A percentile compares a stretch with the other conserved stretches of the same genome.
Evolutionary conservation across 2,329 filamentous ascomycete species (phyloP).

Genomic region (Fusarium sp.): DNA sequence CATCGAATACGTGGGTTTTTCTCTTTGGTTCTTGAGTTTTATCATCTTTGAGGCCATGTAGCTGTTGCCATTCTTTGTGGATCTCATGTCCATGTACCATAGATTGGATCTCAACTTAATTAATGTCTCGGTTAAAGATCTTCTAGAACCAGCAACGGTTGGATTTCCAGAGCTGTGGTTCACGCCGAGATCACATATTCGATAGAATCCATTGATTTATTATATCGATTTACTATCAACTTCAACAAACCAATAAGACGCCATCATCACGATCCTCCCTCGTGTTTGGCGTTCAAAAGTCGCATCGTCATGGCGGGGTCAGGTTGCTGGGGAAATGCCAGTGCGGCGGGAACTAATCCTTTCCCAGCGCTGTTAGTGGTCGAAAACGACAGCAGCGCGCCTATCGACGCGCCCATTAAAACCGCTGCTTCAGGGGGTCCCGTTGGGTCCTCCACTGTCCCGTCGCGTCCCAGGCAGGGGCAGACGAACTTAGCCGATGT

Average conservation of each 20-base stretch:
- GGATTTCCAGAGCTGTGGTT: neutral
- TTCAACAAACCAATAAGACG: neutral
- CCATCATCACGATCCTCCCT: neutral
- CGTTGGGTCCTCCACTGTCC: neutral
- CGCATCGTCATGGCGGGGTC: conserved; percentile 20
- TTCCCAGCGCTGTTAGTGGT: conserved; percentile 23
- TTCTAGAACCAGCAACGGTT: neutral
- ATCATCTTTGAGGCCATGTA: neutral
- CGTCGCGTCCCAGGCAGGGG: conserved; percentile 17
- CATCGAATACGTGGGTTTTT: neutral
- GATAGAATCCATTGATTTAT: too few species aligned
- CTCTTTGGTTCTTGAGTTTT: neutral
- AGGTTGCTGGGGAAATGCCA: conserved; percentile 41
- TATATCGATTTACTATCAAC: neutral
- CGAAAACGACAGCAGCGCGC: conserved; percentile 24
- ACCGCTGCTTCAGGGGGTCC: conserved; percentile 12
- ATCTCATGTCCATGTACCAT: neutral
- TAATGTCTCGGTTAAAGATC: neutral
- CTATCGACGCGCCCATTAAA: conserved; percentile 33
- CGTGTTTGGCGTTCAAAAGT: neutral
- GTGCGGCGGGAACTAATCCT: conserved; percentile 26
- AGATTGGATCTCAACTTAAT: neutral
- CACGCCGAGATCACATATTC: neutral
- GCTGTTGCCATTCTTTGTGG: neutral
- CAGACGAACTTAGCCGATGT: conserved; percentile 6